Evolutionary conservation across 768 basidiomycete species (phyloP), one percentile per base, ranked within the genome.

Genomic region (Rickenella mellea): DNA sequence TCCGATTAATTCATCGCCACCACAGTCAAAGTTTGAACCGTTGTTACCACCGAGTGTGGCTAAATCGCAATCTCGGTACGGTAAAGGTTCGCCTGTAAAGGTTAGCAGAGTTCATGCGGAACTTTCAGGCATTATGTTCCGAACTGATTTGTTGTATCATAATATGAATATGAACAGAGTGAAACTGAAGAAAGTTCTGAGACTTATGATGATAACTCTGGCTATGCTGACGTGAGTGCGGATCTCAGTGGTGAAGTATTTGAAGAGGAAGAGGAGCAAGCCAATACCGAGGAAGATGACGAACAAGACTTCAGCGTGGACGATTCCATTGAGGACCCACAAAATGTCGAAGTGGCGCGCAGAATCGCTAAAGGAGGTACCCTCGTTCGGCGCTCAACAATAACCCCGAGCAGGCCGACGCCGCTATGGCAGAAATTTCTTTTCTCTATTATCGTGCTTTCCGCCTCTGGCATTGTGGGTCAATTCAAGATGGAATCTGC

Each of bases 401-500:
- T 15, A 11, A 7, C 27, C 19, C 50, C 39, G 21, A 53, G 49
- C 28, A 21, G 39, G 27, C 45, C 51, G 41, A 47, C 44, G 41
- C 53, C 61, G 21, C 50, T 63, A 46, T 43, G 74, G 30, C 39
- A 69, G 11, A 69, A 69, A n/a, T 21, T 76, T n/a, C 17, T 82
- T 33, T 51, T 61, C 40, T 44, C 67, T 45, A 42, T 66, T 5
- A 46, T 69, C 22, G 46, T 65, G 8, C 44, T 70, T 19, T 54
- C 60, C 14, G 48, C 60, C 15, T 61, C 58, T 11, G 61, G 58
- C 46, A 48, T 60, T 19, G 47, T 67, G 15, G 49, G 67, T 51
- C 66, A 67, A 14, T 84, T 77, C 66, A 88, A 87, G 62, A 45
- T 50, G 10, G 76, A 83, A 50, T 87, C 87, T 5, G 65, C 78